Evolutionary conservation across 805 yeast species (phyloP).

Genomic region (Myxozyma vanderwaltii): DNA sequence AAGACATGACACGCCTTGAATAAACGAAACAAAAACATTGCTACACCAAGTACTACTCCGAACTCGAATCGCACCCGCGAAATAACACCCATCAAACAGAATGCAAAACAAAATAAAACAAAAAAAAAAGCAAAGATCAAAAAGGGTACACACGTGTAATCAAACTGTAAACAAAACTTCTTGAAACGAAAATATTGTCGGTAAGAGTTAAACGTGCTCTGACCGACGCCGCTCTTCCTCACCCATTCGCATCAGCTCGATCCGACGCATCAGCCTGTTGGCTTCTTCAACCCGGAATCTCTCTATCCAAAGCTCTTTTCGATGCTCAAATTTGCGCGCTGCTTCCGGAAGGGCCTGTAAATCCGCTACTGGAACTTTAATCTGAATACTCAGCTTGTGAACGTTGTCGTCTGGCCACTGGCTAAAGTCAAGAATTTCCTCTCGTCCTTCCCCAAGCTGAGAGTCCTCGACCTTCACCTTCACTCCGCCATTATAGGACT

Average conservation of each 20-base stretch:
- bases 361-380: slow-evolving; percentile 14
- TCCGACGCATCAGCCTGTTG: slow-evolving; percentile 18
- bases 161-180: too few relatives aligned
- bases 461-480: neutral
- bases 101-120: too few relatives aligned
- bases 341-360: slow-evolving; percentile 20
- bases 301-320: slow-evolving; percentile 27
- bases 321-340: slow-evolving; percentile 7
- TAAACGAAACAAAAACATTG: too few relatives aligned
- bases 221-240: neutral
- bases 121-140: too few relatives aligned
- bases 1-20: too few relatives aligned
- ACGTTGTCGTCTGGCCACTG: slow-evolving; percentile 7
- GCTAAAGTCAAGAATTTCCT: neutral
- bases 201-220: neutral
- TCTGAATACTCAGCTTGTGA: slow-evolving; percentile 24
- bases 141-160: too few relatives aligned
- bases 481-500: neutral
- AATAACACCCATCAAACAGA: too few relatives aligned
- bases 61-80: too few relatives aligned
- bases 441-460: neutral
- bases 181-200: too few relatives aligned
- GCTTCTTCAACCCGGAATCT: slow-evolving; percentile 25
- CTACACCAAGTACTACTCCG: too few relatives aligned
- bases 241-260: slow-evolving; percentile 16